Percentiles rank a stretch among this genome's conserved stretches.
Evolutionary conservation across 2,329 filamentous ascomycete species (phyloP).

Genomic region (Arthrobotrys pseudoclavata): DNA sequence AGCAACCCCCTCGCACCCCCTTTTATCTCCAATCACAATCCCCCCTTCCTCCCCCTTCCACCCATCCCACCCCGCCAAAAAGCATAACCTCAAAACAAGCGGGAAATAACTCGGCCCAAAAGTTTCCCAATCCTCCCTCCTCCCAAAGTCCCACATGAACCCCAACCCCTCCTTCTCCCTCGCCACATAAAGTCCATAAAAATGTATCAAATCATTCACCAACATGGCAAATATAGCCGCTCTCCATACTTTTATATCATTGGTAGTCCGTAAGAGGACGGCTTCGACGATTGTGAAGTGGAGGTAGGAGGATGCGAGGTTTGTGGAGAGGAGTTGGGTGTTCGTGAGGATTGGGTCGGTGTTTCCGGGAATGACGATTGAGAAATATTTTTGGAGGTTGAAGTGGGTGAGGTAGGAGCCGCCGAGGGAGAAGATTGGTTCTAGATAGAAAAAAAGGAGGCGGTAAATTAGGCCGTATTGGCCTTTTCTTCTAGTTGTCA

Average conservation of each 20-base stretch:
- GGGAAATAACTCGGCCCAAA: conserved; percentile 44
- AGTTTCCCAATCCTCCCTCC: conserved; percentile 37
- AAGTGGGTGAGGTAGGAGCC: conserved; percentile 47
- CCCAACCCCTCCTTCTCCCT: conserved; percentile 18
- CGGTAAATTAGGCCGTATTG: conserved; percentile 47
- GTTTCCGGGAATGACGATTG: conserved; percentile 30
- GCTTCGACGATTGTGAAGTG: conserved; percentile 52
- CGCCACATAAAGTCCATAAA: conserved; percentile 36
- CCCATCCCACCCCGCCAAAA: conserved; percentile 52
- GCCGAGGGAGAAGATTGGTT: conserved; percentile 40
- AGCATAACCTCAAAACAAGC: conserved; percentile 30
- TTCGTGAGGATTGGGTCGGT: conserved; percentile 37
- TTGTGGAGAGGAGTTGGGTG: conserved; percentile 44
- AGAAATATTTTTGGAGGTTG: conserved; percentile 42
- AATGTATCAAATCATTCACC: conserved; percentile 43
- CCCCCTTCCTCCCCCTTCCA: conserved; percentile 25
- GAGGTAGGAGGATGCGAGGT: conserved; percentile 48
- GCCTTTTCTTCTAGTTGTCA: conserved; percentile 24
- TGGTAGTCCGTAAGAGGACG: conserved; percentile 36
- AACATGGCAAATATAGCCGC: conserved; percentile 28
- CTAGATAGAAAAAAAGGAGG: conserved; percentile 47
- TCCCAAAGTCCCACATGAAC: conserved; percentile 40
- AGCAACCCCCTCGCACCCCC: background rate
- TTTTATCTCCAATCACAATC: background rate
- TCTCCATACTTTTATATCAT: conserved; percentile 43